Conservation (phyloP, 176 grass and related monocot genomes). For the Stipa capillata region DNA sequence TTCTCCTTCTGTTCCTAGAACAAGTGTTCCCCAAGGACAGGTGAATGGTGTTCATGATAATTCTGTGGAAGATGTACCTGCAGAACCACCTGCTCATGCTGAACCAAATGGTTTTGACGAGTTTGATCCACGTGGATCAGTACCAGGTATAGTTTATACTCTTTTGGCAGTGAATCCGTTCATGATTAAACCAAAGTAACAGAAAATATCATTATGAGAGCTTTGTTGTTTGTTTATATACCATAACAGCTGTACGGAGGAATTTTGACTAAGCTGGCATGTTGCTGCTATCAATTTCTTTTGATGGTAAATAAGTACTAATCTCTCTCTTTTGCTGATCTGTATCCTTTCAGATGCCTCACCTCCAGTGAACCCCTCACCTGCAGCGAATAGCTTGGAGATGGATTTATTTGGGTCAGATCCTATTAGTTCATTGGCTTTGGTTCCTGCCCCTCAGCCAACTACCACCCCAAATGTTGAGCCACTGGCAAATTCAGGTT, state of each 20-base stretch:
- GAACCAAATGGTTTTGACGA: slow-evolving; percentile 78
- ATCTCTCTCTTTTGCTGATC: background rate
- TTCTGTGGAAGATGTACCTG: slow-evolving; percentile 27
- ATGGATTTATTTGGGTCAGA: slow-evolving; percentile 93
- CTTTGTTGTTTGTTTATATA: slow-evolving; percentile 10
- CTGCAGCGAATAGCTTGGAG: slow-evolving; percentile 58
- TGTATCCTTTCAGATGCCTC: slow-evolving; percentile 17
- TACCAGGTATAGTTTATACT: slow-evolving; percentile 51
- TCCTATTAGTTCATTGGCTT: slow-evolving; percentile 64
- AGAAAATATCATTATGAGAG: background rate
- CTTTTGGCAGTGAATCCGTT: background rate
- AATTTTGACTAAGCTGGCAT: background rate
- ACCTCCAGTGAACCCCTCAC: slow-evolving; percentile 27
- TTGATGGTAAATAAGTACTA: slow-evolving; percentile 6
- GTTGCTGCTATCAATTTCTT: slow-evolving; percentile 3
- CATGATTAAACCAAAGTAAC: slow-evolving; percentile 7
- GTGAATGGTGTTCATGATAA: slow-evolving; percentile 29
- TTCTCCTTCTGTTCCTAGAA: slow-evolving; percentile 27
- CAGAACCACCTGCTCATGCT: slow-evolving; percentile 18
- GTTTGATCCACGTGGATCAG: slow-evolving; percentile 87
- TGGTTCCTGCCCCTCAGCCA: slow-evolving; percentile 60
- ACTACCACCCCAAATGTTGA: slow-evolving; percentile 36
- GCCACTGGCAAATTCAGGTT: slow-evolving; percentile 49
- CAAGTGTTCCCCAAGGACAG: slow-evolving; percentile 11
- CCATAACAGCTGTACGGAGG: background rate